Percentiles rank a stretch among this genome's conserved stretches.
phyloP scores from a whole-genome alignment of 208 protist species.

The Acanthamoeba castellanii region DNA sequence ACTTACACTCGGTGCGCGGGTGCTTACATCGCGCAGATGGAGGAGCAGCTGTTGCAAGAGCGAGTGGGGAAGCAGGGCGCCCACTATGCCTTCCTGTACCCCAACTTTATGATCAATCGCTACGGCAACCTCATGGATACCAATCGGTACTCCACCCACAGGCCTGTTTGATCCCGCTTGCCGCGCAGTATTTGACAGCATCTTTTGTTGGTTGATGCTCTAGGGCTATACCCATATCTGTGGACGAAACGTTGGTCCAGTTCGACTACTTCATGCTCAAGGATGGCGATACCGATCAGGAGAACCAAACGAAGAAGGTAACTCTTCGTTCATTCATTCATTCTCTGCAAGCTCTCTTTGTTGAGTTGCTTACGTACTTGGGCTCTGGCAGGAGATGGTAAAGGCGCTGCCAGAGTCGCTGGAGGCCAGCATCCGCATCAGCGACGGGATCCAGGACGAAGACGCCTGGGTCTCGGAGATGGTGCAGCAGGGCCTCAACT shows the following conservation, averaged over 20 bases:
- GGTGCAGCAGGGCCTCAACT: slow-evolving; percentile 70
- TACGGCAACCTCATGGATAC: slow-evolving; percentile 79
- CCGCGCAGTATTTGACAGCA: no score
- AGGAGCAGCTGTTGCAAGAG: neutral
- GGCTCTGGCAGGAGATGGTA: neutral
- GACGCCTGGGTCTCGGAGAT: slow-evolving; percentile 64
- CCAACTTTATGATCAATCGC: slow-evolving; percentile 77
- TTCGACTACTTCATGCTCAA: slow-evolving; percentile 46
- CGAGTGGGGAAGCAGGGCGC: slow-evolving; percentile 48
- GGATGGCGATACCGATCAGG: neutral
- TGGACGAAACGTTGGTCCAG: slow-evolving; percentile 37
- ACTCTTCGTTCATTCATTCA: neutral
- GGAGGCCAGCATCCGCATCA: neutral
- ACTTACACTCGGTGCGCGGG: no score
- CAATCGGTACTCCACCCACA: slow-evolving; percentile 23
- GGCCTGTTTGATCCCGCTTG: no score
- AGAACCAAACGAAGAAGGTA: neutral
- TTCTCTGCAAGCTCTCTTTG: neutral
- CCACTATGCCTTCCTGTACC: slow-evolving; percentile 73
- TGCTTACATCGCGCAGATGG: neutral
- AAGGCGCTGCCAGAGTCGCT: neutral
- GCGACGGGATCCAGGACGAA: slow-evolving; percentile 55
- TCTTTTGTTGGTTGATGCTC: no score
- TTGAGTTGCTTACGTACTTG: neutral
- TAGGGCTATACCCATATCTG: neutral